Conservation (phyloP, 2,329 filamentous ascomycete genomes). For the Pseudocercospora vitis region DNA sequence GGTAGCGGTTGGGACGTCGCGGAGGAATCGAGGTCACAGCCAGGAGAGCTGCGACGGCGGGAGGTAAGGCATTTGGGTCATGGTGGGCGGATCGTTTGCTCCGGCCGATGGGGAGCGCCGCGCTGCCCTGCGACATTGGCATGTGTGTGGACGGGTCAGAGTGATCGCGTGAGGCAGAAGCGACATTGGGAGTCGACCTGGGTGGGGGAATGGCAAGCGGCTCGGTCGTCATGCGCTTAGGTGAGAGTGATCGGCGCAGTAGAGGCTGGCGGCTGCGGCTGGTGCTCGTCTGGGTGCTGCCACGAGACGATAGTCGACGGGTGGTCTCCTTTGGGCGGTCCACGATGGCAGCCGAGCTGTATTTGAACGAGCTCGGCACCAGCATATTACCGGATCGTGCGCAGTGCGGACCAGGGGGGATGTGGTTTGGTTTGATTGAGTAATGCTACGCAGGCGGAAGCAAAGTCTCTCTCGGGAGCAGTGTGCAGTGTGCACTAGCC, state of each 20-base stretch:
- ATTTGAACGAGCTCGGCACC: conserved; percentile 49
- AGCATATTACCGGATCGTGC: conserved; percentile 42
- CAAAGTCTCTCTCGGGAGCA: conserved; percentile 18
- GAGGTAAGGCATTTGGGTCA: conserved; percentile 50
- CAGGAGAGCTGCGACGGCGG: conserved; percentile 59
- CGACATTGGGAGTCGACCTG: conserved; percentile 34
- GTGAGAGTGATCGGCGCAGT: conserved; percentile 14
- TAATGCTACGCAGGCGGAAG: conserved; percentile 14
- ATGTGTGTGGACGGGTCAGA: conserved; percentile 34
- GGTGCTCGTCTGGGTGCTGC: conserved; percentile 13
- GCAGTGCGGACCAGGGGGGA: conserved; percentile 6
- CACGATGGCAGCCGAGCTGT: conserved; percentile 38
- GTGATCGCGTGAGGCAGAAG: conserved; percentile 30
- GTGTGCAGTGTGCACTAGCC: conserved; percentile 9
- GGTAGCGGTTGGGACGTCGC: conserved; percentile 43
- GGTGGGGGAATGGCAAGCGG: conserved; percentile 46
- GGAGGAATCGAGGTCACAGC: conserved; percentile 61
- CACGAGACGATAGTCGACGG: conserved; percentile 12
- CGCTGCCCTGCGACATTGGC: conserved; percentile 23
- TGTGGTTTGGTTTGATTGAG: conserved; percentile 21
- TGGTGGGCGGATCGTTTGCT: conserved; percentile 39
- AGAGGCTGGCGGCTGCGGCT: conserved; percentile 20
- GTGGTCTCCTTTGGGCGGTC: conserved; percentile 23
- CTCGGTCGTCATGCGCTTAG: conserved; percentile 40
- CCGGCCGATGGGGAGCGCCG: conserved; percentile 26